A percentile compares a stretch with the other conserved stretches of the same genome.
Evolutionary conservation across 345 rosid genomes (phyloP).

Genomic region (Aegle marmelos): DNA sequence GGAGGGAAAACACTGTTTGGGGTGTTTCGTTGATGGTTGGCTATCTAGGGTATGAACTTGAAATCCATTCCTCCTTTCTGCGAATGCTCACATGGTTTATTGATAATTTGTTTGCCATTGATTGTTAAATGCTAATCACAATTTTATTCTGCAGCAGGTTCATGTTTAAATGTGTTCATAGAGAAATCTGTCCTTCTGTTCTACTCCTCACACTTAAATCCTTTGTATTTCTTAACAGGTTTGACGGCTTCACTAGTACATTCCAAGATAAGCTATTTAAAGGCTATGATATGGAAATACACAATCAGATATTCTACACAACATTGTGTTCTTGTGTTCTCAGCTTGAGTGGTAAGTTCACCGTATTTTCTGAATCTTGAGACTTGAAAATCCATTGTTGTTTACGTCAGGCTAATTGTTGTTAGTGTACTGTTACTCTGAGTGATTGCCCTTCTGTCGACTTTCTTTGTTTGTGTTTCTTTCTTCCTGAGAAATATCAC

Average conservation of each 20-base stretch:
- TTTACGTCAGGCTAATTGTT: not conserved
- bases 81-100: not conserved
- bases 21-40: constrained; percentile 88
- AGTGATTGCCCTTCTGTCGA: not conserved
- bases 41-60: constrained; percentile 76
- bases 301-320: constrained; percentile 96
- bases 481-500: not conserved
- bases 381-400: not conserved
- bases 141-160: not conserved
- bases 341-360: constrained; percentile 70
- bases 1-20: constrained; percentile 94
- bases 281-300: constrained; percentile 96
- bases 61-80: constrained; percentile 12
- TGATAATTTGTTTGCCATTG: not conserved
- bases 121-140: not conserved
- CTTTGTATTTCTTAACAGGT: constrained; percentile 44
- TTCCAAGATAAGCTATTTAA: constrained; percentile 92
- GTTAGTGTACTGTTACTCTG: not conserved
- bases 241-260: constrained; percentile 98
- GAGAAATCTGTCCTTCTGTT: not conserved
- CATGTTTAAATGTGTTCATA: not conserved
- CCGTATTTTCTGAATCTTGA: not conserved
- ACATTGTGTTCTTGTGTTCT: constrained; percentile 76
- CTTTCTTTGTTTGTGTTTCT: not conserved
- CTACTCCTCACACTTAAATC: not conserved